These are phyloP conservation scores for Adansonia digitata DNA, from an alignment of 345 rosid genomes.

Conservation along the genomic window DNA sequence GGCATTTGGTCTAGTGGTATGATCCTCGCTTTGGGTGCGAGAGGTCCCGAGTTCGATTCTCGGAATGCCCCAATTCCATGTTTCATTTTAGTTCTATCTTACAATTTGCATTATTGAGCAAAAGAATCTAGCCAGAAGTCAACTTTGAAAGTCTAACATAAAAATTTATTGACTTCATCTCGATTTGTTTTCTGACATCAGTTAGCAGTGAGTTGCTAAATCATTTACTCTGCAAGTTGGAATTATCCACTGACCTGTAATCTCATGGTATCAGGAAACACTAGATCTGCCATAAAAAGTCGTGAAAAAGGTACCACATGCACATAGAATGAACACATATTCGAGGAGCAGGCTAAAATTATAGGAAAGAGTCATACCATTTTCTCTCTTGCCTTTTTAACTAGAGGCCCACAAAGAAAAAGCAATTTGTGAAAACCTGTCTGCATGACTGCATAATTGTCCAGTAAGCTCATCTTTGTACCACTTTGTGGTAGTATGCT, in stretches of 20 bases:
- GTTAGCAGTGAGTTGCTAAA: neutral
- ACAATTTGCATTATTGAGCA: neutral
- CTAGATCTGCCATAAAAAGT: neutral
- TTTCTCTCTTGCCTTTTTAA: neutral
- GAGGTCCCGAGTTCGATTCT: constrained; percentile 72
- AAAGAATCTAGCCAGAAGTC: neutral
- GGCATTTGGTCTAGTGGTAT: constrained; percentile 88
- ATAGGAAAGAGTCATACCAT: neutral
- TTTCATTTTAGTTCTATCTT: neutral
- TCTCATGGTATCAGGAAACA: neutral
- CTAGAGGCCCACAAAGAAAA: neutral
- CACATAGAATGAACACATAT: neutral
- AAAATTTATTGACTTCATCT: neutral
- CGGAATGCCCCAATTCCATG: constrained; percentile 37
- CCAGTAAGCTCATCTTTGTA: neutral
- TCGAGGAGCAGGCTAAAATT: neutral
- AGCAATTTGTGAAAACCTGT: neutral
- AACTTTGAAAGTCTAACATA: neutral
- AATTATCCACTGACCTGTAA: neutral
- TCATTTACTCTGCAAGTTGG: neutral
- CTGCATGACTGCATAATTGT: neutral
- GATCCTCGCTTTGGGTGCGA: constrained; percentile 66
- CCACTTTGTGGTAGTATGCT: neutral
- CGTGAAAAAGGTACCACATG: neutral
- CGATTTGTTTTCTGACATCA: neutral